Percentiles rank a stretch among this genome's conserved stretches.
Evolutionary conservation across 2,329 filamentous ascomycete species (phyloP).

Genomic region (Fonsecaea erecta): DNA sequence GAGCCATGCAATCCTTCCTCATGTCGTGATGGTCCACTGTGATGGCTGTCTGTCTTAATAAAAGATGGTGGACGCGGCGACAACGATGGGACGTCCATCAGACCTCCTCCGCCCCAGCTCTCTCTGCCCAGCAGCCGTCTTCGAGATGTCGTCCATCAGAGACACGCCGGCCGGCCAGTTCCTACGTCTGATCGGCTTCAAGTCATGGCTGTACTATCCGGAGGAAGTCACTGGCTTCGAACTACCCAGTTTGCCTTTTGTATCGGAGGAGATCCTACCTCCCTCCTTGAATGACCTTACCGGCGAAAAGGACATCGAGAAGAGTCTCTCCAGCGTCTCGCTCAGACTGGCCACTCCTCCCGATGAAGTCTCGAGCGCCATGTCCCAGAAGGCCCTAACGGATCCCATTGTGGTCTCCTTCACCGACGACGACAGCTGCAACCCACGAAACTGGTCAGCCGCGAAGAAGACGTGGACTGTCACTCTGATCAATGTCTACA

Average conservation of each 20-base stretch:
- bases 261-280: constrained; percentile 12
- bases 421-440: constrained; percentile 53
- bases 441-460: constrained; percentile 49
- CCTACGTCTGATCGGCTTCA: constrained; percentile 26
- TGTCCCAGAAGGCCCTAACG: constrained; percentile 13
- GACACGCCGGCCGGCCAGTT: constrained; percentile 29
- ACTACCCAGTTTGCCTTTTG: constrained; percentile 17
- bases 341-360: constrained; percentile 12
- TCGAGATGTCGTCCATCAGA: constrained; percentile 19
- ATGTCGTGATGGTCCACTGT: constrained; percentile 1
- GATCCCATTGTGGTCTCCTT: constrained; percentile 41
- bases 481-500: constrained; percentile 46
- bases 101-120: not conserved
- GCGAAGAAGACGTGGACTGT: constrained; percentile 49
- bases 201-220: constrained; percentile 23
- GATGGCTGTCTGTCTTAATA: constrained; percentile 1
- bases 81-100: not conserved
- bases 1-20: no score
- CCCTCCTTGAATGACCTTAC: not conserved
- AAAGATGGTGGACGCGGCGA: constrained; percentile 5
- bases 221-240: constrained; percentile 27
- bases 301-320: constrained; percentile 16
- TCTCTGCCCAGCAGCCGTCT: not conserved
- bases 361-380: constrained; percentile 8
- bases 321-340: constrained; percentile 10